phyloP scores from a whole-genome alignment of 495 filamentous ascomycete genomes.

The Aspergillus olivimuriae region DNA sequence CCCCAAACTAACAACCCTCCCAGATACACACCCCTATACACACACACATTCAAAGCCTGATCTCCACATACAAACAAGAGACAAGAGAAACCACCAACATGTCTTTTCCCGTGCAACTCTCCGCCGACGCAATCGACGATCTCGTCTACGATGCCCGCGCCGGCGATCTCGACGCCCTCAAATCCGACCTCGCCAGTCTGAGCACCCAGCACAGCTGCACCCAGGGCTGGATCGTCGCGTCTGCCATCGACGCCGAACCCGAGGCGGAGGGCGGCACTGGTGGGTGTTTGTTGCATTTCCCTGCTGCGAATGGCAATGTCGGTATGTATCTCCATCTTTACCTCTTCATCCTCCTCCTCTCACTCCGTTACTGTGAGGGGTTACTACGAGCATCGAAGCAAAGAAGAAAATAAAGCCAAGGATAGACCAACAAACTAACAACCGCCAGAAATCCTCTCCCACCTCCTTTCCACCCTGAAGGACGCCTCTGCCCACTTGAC shows the following conservation, averaged over 20 bases:
- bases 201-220: conserved; percentile 46
- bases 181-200: conserved; percentile 51
- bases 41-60: too few species aligned
- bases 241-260: conserved; percentile 61
- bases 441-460: conserved; percentile 40
- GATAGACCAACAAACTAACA: conserved; percentile 10
- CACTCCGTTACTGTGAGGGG: neutral
- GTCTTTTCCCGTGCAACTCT: conserved; percentile 36
- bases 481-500: conserved; percentile 6
- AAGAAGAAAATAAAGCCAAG: neutral
- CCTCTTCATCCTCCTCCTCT: conserved; percentile 4
- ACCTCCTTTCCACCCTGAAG: conserved; percentile 40
- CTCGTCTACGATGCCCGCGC: conserved; percentile 76
- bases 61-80: too few species aligned
- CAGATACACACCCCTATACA: too few species aligned
- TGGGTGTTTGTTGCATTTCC: conserved; percentile 69
- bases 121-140: conserved; percentile 77
- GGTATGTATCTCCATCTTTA: conserved; percentile 42
- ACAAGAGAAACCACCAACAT: too few species aligned
- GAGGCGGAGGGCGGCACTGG: conserved; percentile 53
- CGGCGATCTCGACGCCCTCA: conserved; percentile 66
- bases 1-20: too few species aligned
- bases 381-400: neutral
- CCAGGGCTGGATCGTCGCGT: conserved; percentile 51
- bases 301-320: conserved; percentile 77